Conservation (phyloP, 2,329 filamentous ascomycete genomes). For the Plectosphaerella sp. region DNA sequence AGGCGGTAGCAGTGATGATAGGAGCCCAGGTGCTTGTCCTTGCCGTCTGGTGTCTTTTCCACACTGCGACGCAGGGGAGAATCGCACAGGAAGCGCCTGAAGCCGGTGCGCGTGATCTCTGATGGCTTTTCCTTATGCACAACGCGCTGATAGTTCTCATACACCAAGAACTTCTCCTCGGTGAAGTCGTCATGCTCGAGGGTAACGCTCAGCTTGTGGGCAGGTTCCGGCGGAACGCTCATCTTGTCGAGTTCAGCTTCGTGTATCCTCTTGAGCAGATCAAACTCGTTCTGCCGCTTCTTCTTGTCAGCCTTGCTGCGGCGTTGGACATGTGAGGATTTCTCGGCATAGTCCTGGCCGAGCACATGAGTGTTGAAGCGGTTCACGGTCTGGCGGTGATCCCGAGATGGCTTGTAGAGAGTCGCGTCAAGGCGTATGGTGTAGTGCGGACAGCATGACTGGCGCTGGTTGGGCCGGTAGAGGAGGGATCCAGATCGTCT, state of each 20-base stretch:
- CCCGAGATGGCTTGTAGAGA: slow-evolving; percentile 61
- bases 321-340: slow-evolving; percentile 60
- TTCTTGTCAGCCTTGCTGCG: slow-evolving; percentile 62
- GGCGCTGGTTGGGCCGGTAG: slow-evolving; percentile 73
- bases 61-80: slow-evolving; percentile 57
- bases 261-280: slow-evolving; percentile 62
- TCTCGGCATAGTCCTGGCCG: slow-evolving; percentile 63
- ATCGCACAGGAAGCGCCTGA: slow-evolving; percentile 68
- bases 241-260: slow-evolving; percentile 57
- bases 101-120: slow-evolving; percentile 57
- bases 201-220: slow-evolving; percentile 63
- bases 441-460: slow-evolving; percentile 90
- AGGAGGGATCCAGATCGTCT: slow-evolving; percentile 67
- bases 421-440: slow-evolving; percentile 69
- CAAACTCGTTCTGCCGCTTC: slow-evolving; percentile 62
- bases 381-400: slow-evolving; percentile 73
- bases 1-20: slow-evolving; percentile 80
- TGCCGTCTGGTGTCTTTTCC: slow-evolving; percentile 40
- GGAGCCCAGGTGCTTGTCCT: slow-evolving; percentile 58
- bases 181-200: slow-evolving; percentile 68
- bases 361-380: slow-evolving; percentile 69
- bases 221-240: slow-evolving; percentile 56
- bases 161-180: slow-evolving; percentile 70
- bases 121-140: slow-evolving; percentile 64
- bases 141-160: slow-evolving; percentile 67